A percentile compares a stretch with the other conserved stretches of the same genome.
phyloP scores from a whole-genome alignment of 371 early-diverging fungal species.

The Rhizopus arrhizus region DNA sequence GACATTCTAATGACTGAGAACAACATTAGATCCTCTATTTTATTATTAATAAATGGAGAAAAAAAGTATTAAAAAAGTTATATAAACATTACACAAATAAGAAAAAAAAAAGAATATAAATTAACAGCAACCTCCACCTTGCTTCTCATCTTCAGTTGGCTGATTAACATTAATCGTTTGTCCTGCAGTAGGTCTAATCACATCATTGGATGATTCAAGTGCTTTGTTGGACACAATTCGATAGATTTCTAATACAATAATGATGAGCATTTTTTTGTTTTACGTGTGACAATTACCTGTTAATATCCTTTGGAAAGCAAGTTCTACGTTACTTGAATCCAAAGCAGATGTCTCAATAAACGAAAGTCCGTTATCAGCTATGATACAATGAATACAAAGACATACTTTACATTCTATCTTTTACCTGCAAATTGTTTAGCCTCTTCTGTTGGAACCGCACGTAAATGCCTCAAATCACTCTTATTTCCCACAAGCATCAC shows the following conservation, averaged over 20 bases:
- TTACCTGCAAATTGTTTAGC: conserved; percentile 95
- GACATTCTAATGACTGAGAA: no score
- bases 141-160: conserved; percentile 67
- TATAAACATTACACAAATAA: no score
- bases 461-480: conserved; percentile 94
- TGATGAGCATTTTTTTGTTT: no score
- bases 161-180: conserved; percentile 77
- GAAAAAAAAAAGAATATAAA: background rate
- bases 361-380: conserved; percentile 88
- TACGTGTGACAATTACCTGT: conserved; percentile 62
- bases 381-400: background rate
- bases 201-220: conserved; percentile 73
- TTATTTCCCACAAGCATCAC: conserved; percentile 99
- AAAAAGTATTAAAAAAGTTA: no score
- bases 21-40: no score
- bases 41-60: no score
- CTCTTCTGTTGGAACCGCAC: conserved; percentile 96
- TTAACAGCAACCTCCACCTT: conserved; percentile 73
- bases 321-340: conserved; percentile 93
- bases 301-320: conserved; percentile 90
- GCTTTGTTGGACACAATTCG: conserved; percentile 93
- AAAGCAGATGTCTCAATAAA: conserved; percentile 97
- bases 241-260: conserved; percentile 77
- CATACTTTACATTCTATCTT: background rate
- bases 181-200: conserved; percentile 76